Evolutionary conservation across 2,329 filamentous ascomycete species (phyloP), one percentile per base, ranked within the genome.

Genomic region (Fusarium praegraminearum): DNA sequence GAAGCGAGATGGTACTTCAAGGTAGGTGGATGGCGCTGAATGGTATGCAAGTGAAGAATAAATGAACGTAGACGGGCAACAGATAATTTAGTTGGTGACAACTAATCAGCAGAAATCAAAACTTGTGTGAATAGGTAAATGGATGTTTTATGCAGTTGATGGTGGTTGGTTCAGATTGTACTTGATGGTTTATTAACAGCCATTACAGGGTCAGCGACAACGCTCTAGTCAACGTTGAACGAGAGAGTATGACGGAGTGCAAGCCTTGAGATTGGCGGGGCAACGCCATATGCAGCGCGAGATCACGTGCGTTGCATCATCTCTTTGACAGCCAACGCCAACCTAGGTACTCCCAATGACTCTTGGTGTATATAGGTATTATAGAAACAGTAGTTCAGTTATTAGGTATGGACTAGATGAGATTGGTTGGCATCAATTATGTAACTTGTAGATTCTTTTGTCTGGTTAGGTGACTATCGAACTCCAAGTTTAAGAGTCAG

Each of bases 251-350:
- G 72, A 75, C 71, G 73, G 57, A 58, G 70, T 66, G 33, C 40
- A 55, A 58, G 58, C 46, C 58, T 61, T 67, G 68, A 62, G 45
- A 80, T 82, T 87, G 85, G 82, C 85, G 80, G 83, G 85, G 84
- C 85, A 87, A 87, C 85, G 46, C 80, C 83, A 83, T 84, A 79
- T 80, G 46, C 69, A 72, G 76, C 81, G 76, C 84, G 84, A 76
- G 65, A 64, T 80, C 85, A 87, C 83, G 84, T 87, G 85, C 78
- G 45, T 38, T 47, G 38, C 28, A 50, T 61, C 50, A 47, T 57
- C 11, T 20, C 28, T 38, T 28, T 15, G 18, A 15, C 3, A 16
- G 11, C 24, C 35, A 52, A 3, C 33, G n/a, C 40, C 28, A 30
- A 30, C 47, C 47, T 32, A 22, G 20, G 20, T 22, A 30, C 32